Conservation (phyloP, 805 yeast genomes). For the Candida khao-thaluensis region DNA sequence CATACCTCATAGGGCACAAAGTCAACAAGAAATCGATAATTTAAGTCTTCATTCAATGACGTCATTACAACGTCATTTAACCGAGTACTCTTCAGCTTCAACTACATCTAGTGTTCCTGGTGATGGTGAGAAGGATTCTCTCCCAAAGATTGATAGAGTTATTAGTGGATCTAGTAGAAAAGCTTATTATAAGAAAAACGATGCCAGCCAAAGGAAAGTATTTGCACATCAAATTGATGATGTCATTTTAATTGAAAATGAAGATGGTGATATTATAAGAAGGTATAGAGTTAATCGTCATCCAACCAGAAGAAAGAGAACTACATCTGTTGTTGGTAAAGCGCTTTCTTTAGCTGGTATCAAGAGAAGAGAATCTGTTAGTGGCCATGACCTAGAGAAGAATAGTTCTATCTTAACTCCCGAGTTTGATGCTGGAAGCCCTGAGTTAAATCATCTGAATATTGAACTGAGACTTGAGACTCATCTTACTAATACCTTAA, state of each 20-base stretch:
- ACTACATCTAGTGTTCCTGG: neutral
- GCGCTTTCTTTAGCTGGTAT: slow-evolving; percentile 60
- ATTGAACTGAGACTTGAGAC: slow-evolving; percentile 9
- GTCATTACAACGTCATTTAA: slow-evolving; percentile 38
- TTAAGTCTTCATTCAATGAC: slow-evolving; percentile 39
- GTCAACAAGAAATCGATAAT: slow-evolving; percentile 15
- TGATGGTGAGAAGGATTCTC: neutral
- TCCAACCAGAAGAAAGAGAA: slow-evolving; percentile 30
- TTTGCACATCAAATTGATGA: slow-evolving; percentile 81
- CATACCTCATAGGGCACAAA: neutral
- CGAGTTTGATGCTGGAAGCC: slow-evolving; percentile 14
- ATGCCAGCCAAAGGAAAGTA: slow-evolving; percentile 37
- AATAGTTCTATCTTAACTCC: slow-evolving; percentile 11
- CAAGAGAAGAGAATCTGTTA: slow-evolving; percentile 21
- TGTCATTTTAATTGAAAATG: slow-evolving; percentile 79
- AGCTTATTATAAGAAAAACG: slow-evolving; percentile 30
- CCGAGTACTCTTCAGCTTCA: slow-evolving; percentile 31
- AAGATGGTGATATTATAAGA: slow-evolving; percentile 87
- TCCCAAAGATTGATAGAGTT: slow-evolving; percentile 10
- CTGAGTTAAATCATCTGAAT: slow-evolving; percentile 6
- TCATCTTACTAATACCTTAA: slow-evolving; percentile 9
- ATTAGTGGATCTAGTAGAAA: slow-evolving; percentile 16
- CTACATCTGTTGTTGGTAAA: slow-evolving; percentile 41
- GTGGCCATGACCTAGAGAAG: slow-evolving; percentile 10
- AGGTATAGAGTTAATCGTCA: slow-evolving; percentile 74